Conservation (phyloP, 345 rosid species). For the Viola odorata region DNA sequence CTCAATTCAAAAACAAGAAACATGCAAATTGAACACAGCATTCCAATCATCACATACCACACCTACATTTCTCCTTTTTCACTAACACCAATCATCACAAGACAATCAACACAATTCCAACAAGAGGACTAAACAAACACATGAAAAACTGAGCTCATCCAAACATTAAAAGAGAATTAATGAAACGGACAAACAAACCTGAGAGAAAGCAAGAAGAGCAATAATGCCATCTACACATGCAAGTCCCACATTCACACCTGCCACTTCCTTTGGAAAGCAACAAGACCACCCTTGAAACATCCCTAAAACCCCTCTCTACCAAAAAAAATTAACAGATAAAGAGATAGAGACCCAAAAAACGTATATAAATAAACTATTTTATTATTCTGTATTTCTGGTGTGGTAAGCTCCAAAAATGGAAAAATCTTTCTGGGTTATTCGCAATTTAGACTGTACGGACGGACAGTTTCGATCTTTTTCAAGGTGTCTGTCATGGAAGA, state of each 20-base stretch:
- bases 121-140: neutral
- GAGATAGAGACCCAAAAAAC: conserved; percentile 5
- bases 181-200: conserved; percentile 28
- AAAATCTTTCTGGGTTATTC: conserved; percentile 5
- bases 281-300: conserved; percentile 5
- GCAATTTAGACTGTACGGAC: conserved; percentile 16
- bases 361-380: neutral
- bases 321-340: conserved; percentile 2
- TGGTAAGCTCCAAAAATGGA: neutral
- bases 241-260: conserved; percentile 36
- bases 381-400: neutral
- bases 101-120: neutral
- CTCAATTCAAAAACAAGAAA: too few relatives aligned
- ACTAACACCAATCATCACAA: neutral
- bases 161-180: neutral
- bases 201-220: conserved; percentile 40
- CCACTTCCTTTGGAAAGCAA: conserved; percentile 27
- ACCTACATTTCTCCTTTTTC: conserved; percentile 3
- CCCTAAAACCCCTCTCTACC: neutral
- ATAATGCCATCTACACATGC: conserved; percentile 39
- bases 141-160: neutral
- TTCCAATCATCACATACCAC: neutral
- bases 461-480: conserved; percentile 14
- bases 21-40: too few relatives aligned
- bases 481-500: conserved; percentile 35